Base-by-base conservation (phyloP, 202 grass and related monocot species). In the Elaeis oleifera region DNA sequence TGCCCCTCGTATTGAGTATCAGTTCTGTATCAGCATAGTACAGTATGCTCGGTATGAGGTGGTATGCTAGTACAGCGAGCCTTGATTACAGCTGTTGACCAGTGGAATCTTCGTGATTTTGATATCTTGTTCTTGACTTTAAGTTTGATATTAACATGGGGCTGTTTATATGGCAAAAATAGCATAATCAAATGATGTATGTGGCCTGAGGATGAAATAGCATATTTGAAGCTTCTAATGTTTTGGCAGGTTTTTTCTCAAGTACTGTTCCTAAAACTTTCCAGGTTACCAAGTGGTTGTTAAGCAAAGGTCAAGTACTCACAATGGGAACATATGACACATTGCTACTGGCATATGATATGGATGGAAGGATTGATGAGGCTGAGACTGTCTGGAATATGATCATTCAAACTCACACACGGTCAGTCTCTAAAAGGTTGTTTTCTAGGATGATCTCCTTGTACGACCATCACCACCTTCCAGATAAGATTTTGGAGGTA, bases 401-500 rank as follows among this genome's bases (percentile, higher is more conserved):
- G 53, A 68, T 92, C 58, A 7, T 89, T 64, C 28, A 86, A 18
- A 88, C 69, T 49, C 59, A 84, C 71, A 82, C 75, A 11, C 85
- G 94, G 23, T 97, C 88, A 32, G 88, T 88, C 53, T 82, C 88
- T 0, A 92, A 81, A 80, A 86, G 61, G 54, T 63, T 97, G 76
- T 92, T 86, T 70, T 84, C 88, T 65, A 72, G 85, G 74, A 92
- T 97, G 84, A 83, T 96, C 62, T 71, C 81, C 53, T 81, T 92
- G 56, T 86, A 92, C 51, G 77, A 92, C 18, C 68, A 58, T 50
- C 36, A 49, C 69, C 65, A 72, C 62, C 59, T 76, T 25, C 77
- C 82, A 23, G 74, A 84, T 26, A 97, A 92, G 76, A 72, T 89
- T 69, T 86, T 89, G 80, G 84, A 97, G 84, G 94, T 97, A 78